These are phyloP conservation scores for Incumbomyces delicatus DNA, from an alignment of 2,329 filamentous ascomycete species.

Conservation along the genomic window DNA sequence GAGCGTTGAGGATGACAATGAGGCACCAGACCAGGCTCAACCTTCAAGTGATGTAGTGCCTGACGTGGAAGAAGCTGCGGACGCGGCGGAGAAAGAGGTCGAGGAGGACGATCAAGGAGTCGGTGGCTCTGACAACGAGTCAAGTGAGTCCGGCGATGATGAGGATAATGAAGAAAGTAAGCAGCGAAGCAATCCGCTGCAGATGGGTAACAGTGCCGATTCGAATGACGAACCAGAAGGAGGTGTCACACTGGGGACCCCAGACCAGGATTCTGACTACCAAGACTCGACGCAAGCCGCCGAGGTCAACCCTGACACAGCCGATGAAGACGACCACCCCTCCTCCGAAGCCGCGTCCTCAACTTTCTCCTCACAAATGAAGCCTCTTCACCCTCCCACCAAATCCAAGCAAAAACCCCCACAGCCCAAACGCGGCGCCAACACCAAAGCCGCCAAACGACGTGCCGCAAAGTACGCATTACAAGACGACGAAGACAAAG, in stretches of 20 bases:
- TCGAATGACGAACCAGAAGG: constrained; percentile 20
- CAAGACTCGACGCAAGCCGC: constrained; percentile 26
- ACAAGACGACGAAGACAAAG: constrained; percentile 89
- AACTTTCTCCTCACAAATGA: constrained; percentile 14
- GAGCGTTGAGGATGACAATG: constrained; percentile 19
- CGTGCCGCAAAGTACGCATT: constrained; percentile 72
- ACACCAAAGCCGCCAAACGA: constrained; percentile 35
- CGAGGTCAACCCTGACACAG: constrained; percentile 13
- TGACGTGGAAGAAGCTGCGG: constrained; percentile 22
- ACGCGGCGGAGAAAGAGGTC: constrained; percentile 22
- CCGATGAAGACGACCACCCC: constrained; percentile 3
- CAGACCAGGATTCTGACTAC: background rate
- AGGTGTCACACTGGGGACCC: constrained; percentile 3
- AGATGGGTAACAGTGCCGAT: constrained; percentile 20
- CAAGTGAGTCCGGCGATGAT: constrained; percentile 20
- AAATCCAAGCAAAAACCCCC: constrained; percentile 14
- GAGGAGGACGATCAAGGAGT: constrained; percentile 30
- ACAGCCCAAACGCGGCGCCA: constrained; percentile 16
- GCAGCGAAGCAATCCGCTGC: constrained; percentile 12
- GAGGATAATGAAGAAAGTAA: constrained; percentile 14
- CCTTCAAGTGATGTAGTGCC: constrained; percentile 13
- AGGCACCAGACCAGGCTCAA: constrained; percentile 17
- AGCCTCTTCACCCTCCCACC: constrained; percentile 14
- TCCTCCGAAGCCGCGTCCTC: constrained; percentile 10
- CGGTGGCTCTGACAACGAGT: constrained; percentile 19